These are phyloP conservation scores for Apocynum venetum DNA, from an alignment of 257 asterid genomes.

Conservation along the genomic window DNA sequence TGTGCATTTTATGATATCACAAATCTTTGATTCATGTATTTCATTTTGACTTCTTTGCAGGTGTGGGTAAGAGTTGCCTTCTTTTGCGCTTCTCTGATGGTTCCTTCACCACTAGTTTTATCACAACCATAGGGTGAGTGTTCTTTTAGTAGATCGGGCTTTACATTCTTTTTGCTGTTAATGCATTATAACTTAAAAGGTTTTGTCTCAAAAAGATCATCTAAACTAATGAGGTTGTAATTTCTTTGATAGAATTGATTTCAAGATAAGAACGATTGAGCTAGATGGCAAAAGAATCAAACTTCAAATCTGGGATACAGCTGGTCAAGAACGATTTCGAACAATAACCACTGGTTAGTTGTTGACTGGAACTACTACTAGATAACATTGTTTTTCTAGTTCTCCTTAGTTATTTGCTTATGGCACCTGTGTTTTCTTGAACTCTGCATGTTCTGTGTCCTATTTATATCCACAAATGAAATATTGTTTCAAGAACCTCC, in stretches of 20 bases:
- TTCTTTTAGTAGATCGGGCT: not conserved
- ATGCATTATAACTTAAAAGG: not conserved
- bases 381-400: too few species aligned
- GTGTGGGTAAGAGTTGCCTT: constrained; percentile 47
- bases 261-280: constrained; percentile 40
- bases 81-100: constrained; percentile 44
- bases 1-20: not conserved
- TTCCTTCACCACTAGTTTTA: constrained; percentile 39
- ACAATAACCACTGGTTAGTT: constrained; percentile 38
- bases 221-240: not conserved
- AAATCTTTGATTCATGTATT: not conserved
- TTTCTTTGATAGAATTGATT: constrained; percentile 23
- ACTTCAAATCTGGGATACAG: constrained; percentile 44
- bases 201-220: not conserved
- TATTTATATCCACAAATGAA: not conserved
- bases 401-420: not conserved
- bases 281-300: constrained; percentile 39
- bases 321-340: constrained; percentile 43
- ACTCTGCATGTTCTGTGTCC: not conserved
- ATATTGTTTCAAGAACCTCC: not conserved
- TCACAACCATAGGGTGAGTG: constrained; percentile 39
- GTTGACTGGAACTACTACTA: not conserved
- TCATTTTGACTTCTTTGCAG: constrained; percentile 11
- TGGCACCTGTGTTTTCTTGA: too few species aligned
- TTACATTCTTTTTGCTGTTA: not conserved